Evolutionary conservation across 805 yeast species (phyloP).

Genomic region (Tetrapisispora pingtungensis): DNA sequence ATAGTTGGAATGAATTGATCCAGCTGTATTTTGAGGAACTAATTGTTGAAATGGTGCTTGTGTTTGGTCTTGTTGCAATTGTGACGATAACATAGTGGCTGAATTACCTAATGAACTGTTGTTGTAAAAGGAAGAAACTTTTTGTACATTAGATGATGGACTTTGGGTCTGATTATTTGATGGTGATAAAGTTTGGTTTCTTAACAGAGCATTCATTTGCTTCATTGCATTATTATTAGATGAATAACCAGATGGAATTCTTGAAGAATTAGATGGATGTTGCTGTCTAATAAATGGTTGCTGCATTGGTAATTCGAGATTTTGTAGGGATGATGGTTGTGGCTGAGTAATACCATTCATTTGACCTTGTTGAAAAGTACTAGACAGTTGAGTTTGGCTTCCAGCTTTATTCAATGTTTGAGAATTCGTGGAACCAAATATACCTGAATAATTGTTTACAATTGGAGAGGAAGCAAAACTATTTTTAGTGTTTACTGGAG

Average conservation of each 20-base stretch:
- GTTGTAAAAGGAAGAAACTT: conserved; percentile 11
- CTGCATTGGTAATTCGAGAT: conserved; percentile 13
- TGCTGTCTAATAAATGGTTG: conserved; percentile 25
- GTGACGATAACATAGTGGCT: conserved; percentile 1
- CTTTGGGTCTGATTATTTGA: conserved; percentile 11
- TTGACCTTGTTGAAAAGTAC: neutral
- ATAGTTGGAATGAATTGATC: conserved; percentile 27
- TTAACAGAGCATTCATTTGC: conserved; percentile 24
- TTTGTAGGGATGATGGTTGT: conserved; percentile 7
- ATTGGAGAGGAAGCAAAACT: conserved; percentile 1
- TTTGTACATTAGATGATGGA: conserved; percentile 14
- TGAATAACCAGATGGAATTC: conserved; percentile 30
- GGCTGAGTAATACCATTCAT: conserved; percentile 3
- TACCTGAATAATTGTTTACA: neutral
- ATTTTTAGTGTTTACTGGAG: conserved; percentile 1
- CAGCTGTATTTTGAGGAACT: conserved; percentile 27
- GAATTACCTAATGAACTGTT: conserved; percentile 2
- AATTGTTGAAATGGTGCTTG: conserved; percentile 9
- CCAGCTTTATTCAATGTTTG: conserved; percentile 1
- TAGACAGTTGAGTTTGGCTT: conserved; percentile 1
- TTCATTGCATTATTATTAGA: conserved; percentile 19
- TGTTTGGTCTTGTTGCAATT: conserved; percentile 11
- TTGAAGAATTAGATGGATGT: conserved; percentile 24
- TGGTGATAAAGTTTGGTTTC: conserved; percentile 24
- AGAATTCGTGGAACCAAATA: conserved; percentile 1